Evolutionary conservation across 2,329 filamentous ascomycete species (phyloP).

Genomic region (Alternaria triticina): DNA sequence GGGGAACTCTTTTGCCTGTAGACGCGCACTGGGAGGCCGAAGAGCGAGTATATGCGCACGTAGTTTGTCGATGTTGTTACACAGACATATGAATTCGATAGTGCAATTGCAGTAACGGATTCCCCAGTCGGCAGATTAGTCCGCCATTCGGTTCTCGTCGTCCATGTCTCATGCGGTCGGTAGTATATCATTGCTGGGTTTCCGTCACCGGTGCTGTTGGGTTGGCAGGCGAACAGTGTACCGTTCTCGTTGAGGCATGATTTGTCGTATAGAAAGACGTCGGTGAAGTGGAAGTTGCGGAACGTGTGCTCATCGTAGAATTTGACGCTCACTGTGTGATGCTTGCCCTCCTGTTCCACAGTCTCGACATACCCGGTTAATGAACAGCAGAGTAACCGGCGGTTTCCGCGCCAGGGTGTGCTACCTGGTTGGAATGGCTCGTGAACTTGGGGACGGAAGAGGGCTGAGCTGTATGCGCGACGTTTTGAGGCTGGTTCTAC

Average conservation of each 20-base stretch:
- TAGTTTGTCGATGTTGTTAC: constrained; percentile 88
- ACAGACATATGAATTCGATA: constrained; percentile 89
- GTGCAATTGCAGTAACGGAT: constrained; percentile 82
- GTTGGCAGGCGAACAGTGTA: constrained; percentile 81
- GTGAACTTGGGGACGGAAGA: constrained; percentile 73
- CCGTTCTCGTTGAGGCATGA: constrained; percentile 88
- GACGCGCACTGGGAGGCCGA: constrained; percentile 85
- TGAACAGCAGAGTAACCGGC: constrained; percentile 92
- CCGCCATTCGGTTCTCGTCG: constrained; percentile 85
- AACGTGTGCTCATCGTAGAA: constrained; percentile 95
- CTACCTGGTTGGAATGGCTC: constrained; percentile 90
- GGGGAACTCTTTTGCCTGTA: constrained; percentile 91
- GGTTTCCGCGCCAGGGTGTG: constrained; percentile 93
- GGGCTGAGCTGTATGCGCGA: constrained; percentile 52
- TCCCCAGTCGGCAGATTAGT: constrained; percentile 89
- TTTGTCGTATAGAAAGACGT: constrained; percentile 95
- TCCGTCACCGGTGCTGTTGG: constrained; percentile 52
- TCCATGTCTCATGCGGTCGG: constrained; percentile 96
- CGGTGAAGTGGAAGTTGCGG: constrained; percentile 95
- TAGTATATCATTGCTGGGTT: constrained; percentile 90
- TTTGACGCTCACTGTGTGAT: constrained; percentile 89
- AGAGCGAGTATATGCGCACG: constrained; percentile 89
- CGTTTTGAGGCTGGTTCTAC: constrained; percentile 57
- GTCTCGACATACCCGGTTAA: constrained; percentile 96
- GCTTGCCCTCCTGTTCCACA: constrained; percentile 88